These are phyloP conservation scores for Sophora flavescens DNA, from an alignment of 306 rosid species.

Conservation along the genomic window DNA sequence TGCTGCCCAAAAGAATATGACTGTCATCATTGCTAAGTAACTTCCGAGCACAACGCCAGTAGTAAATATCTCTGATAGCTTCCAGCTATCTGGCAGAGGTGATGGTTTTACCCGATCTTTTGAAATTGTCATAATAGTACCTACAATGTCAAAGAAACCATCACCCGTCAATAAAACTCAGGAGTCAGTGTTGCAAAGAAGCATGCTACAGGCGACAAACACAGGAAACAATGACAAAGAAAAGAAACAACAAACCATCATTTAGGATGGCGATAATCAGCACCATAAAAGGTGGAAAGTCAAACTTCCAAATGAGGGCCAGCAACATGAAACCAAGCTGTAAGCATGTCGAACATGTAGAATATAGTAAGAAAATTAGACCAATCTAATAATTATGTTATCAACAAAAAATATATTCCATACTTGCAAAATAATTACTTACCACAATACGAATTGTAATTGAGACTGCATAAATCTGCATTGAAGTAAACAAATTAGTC, in stretches of 20 bases:
- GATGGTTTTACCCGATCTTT: slow-evolving; percentile 98
- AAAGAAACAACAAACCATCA: slow-evolving; percentile 76
- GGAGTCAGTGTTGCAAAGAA: slow-evolving; percentile 12
- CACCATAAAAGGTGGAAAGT: slow-evolving; percentile 99
- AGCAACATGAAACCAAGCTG: slow-evolving; percentile 99
- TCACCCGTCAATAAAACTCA: slow-evolving; percentile 23
- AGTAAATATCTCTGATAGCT: slow-evolving; percentile 90
- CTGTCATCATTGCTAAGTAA: slow-evolving; percentile 99
- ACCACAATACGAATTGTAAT: slow-evolving; percentile 99
- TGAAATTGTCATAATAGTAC: slow-evolving; percentile 97
- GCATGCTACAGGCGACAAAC: slow-evolving; percentile 4
- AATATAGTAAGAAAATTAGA: slow-evolving; percentile 40
- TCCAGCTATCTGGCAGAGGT: slow-evolving; percentile 99
- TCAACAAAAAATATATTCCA: slow-evolving; percentile 24
- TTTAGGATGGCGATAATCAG: slow-evolving; percentile 96
- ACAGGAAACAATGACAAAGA: slow-evolving; percentile 22
- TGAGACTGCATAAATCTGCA: slow-evolving; percentile 98
- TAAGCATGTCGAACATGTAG: slow-evolving; percentile 46
- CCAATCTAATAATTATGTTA: slow-evolving; percentile 8
- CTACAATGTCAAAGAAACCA: slow-evolving; percentile 51
- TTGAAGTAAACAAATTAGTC: slow-evolving; percentile 38
- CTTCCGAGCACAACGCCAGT: slow-evolving; percentile 93
- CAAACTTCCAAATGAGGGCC: slow-evolving; percentile 94
- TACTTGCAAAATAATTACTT: slow-evolving; percentile 47
- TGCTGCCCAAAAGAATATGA: slow-evolving; percentile 97